These are phyloP conservation scores for Fusarium buharicum DNA, from an alignment of 2,329 filamentous ascomycete genomes.

Conservation along the genomic window DNA sequence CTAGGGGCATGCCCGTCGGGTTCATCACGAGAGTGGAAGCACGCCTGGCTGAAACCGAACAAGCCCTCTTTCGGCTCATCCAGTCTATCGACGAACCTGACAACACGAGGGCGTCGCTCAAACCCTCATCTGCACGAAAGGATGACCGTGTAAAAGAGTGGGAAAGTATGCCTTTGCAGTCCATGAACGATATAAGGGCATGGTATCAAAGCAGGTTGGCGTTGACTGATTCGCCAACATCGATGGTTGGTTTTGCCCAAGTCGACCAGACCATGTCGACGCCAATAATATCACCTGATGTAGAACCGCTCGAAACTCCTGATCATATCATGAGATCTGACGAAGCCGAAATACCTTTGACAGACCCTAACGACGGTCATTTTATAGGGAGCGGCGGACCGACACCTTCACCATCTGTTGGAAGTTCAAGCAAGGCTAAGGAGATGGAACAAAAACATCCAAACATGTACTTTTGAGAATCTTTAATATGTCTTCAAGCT, in stretches of 20 bases:
- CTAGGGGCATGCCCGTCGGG: conserved; percentile 51
- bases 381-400: neutral
- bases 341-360: neutral
- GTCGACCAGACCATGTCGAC: neutral
- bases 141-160: conserved; percentile 46
- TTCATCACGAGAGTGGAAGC: conserved; percentile 54
- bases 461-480: conserved; percentile 36
- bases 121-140: conserved; percentile 37
- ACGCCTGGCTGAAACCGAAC: conserved; percentile 49
- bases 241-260: neutral
- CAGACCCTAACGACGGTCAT: neutral
- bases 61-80: conserved; percentile 44
- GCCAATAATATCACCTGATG: neutral
- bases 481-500: neutral
- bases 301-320: neutral
- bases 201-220: conserved; percentile 38
- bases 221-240: accelerated
- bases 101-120: conserved; percentile 4
- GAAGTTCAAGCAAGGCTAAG: conserved; percentile 29
- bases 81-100: conserved; percentile 14
- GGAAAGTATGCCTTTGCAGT: conserved; percentile 41
- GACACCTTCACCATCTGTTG: neutral
- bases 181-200: conserved; percentile 23
- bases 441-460: conserved; percentile 29
- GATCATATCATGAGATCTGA: neutral